phyloP scores from a whole-genome alignment of 306 rosid genomes.

The Gynostemma pentaphyllum region DNA sequence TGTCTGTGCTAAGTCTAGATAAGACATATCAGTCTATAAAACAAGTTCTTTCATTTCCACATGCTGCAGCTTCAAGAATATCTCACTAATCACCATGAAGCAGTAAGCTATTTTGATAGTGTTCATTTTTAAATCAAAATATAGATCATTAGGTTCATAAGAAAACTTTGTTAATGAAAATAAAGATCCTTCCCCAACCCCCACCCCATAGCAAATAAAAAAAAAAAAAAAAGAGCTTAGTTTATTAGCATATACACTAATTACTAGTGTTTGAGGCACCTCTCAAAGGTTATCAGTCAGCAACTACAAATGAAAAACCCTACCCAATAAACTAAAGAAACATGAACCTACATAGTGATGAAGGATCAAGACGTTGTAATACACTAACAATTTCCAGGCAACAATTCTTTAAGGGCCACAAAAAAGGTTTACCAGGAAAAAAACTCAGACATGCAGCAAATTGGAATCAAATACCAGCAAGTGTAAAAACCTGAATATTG shows the following conservation, averaged over 20 bases:
- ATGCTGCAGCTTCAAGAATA: neutral
- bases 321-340: neutral
- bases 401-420: neutral
- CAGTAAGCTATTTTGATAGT: neutral
- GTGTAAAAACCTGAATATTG: conserved; percentile 54
- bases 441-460: neutral
- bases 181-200: neutral
- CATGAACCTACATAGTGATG: neutral
- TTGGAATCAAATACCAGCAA: neutral
- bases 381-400: neutral
- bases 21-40: neutral
- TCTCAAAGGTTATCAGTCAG: neutral
- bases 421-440: neutral
- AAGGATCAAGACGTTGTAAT: neutral
- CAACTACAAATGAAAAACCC: neutral
- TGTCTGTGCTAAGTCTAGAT: neutral
- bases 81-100: neutral
- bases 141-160: neutral
- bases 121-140: neutral
- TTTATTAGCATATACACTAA: neutral
- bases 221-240: no score
- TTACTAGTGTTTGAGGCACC: neutral
- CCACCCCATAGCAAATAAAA: neutral
- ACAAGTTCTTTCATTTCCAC: neutral
- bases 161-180: neutral